Evolutionary conservation across 371 early-diverging fungal species (phyloP).

Genomic region (Lichtheimia ramosa): DNA sequence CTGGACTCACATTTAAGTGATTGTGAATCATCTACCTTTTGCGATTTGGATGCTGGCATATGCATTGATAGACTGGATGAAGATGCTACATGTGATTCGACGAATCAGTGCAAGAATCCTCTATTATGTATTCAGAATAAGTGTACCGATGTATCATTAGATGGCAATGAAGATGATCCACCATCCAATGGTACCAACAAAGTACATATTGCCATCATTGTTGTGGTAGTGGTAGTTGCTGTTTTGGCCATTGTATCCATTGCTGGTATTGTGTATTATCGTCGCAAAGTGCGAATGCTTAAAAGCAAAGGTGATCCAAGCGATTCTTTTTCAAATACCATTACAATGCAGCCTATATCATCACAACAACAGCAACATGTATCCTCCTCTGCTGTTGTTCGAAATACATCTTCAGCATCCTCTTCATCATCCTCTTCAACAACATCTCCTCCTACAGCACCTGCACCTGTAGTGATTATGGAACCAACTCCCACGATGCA

Average conservation of each 20-base stretch:
- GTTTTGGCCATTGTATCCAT: conserved; percentile 6
- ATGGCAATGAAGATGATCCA: not conserved
- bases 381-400: not conserved
- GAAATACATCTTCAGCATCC: not conserved
- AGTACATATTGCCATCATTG: conserved; percentile 17
- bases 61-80: conserved; percentile 12
- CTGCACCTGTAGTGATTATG: conserved; percentile 2
- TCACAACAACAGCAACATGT: not conserved
- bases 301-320: not conserved
- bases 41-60: conserved; percentile 4
- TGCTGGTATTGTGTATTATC: conserved; percentile 3
- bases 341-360: too few relatives aligned
- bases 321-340: not conserved
- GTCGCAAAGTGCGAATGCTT: conserved; percentile 4
- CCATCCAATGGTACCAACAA: not conserved
- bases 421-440: not conserved
- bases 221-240: conserved; percentile 10
- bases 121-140: conserved; percentile 13
- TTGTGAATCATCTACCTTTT: conserved; percentile 22
- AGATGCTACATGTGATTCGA: conserved; percentile 15
- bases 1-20: conserved; percentile 21
- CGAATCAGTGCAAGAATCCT: conserved; percentile 15
- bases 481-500: conserved; percentile 23
- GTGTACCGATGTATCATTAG: conserved; percentile 8
- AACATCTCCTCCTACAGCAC: not conserved